Evolutionary conservation across 257 asterid genomes (phyloP).

Genomic region (Schizonepeta tenuifolia): DNA sequence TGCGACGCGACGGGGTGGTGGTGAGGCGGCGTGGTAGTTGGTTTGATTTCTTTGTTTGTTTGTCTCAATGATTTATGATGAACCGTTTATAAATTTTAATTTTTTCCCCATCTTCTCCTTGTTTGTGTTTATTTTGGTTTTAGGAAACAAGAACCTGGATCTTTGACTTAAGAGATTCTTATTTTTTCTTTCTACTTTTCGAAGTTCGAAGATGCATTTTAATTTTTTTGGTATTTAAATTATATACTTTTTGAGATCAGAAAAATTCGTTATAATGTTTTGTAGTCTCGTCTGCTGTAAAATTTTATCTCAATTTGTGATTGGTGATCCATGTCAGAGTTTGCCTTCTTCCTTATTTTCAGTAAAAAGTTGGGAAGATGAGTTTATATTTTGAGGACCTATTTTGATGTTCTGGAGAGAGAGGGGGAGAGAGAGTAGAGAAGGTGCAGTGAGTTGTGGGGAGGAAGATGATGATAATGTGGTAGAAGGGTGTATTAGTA

Average conservation of each 20-base stretch:
- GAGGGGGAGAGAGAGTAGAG: too few relatives aligned
- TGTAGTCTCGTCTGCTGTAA: neutral
- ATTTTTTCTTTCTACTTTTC: neutral
- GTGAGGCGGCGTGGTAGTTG: too few relatives aligned
- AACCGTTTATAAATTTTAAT: neutral
- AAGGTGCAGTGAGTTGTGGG: too few relatives aligned
- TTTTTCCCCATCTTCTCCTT: neutral
- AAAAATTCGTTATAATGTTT: neutral
- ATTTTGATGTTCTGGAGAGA: too few relatives aligned
- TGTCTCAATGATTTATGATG: neutral
- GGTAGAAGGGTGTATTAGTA: too few relatives aligned
- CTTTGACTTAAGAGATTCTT: conserved; percentile 8
- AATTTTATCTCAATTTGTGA: neutral
- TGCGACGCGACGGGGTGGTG: too few relatives aligned
- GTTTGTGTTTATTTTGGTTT: neutral
- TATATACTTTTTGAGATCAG: neutral
- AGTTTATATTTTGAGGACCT: too few relatives aligned
- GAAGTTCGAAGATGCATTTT: neutral
- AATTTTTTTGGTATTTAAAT: neutral
- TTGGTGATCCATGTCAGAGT: conserved; percentile 6
- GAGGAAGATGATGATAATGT: too few relatives aligned
- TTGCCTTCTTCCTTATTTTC: conserved; percentile 3
- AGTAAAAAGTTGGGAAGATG: too few relatives aligned
- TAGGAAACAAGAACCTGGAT: conserved; percentile 16
- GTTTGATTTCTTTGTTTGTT: neutral